phyloP scores from a whole-genome alignment of 2,329 filamentous ascomycete genomes.

The Rutstroemia sp. region DNA sequence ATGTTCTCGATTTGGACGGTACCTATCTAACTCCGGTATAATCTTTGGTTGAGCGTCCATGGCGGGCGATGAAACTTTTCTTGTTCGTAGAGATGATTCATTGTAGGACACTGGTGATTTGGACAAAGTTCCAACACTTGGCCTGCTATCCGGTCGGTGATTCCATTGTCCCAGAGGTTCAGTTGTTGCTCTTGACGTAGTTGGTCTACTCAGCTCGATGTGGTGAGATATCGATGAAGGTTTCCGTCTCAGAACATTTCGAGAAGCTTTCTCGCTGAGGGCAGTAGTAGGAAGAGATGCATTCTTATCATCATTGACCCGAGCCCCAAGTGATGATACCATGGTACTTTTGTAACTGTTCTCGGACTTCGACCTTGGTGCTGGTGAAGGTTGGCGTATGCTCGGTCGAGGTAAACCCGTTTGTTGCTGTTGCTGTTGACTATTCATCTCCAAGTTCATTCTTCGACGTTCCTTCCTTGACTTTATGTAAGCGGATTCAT shows the following conservation, averaged over 20 bases:
- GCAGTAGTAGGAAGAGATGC: conserved; percentile 10
- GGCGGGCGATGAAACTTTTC: conserved; percentile 13
- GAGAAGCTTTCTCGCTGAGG: conserved; percentile 27
- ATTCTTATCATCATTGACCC: conserved; percentile 14
- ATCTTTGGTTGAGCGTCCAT: conserved; percentile 34
- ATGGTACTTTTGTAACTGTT: conserved; percentile 12
- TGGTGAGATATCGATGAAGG: conserved; percentile 40
- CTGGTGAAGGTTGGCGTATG: conserved; percentile 17
- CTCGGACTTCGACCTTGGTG: conserved; percentile 15
- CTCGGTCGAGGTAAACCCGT: conserved; percentile 20
- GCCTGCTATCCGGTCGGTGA: conserved; percentile 13
- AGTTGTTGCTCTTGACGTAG: conserved; percentile 21
- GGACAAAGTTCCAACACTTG: conserved; percentile 19
- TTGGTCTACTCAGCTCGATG: conserved; percentile 12
- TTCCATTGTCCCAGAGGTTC: conserved; percentile 15
- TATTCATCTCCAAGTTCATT: conserved; percentile 10
- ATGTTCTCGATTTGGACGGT: conserved; percentile 41
- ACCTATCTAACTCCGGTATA: conserved; percentile 53
- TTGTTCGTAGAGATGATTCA: conserved; percentile 35
- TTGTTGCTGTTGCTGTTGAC: conserved; percentile 15
- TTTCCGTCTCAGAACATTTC: conserved; percentile 43
- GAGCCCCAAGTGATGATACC: conserved; percentile 22
- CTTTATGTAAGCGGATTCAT: conserved; percentile 35
- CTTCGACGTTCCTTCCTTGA: conserved; percentile 18
- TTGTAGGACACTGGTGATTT: conserved; percentile 28